These are phyloP conservation scores for Priceomyces melissophilus DNA, from an alignment of 805 yeast genomes.

Conservation along the genomic window DNA sequence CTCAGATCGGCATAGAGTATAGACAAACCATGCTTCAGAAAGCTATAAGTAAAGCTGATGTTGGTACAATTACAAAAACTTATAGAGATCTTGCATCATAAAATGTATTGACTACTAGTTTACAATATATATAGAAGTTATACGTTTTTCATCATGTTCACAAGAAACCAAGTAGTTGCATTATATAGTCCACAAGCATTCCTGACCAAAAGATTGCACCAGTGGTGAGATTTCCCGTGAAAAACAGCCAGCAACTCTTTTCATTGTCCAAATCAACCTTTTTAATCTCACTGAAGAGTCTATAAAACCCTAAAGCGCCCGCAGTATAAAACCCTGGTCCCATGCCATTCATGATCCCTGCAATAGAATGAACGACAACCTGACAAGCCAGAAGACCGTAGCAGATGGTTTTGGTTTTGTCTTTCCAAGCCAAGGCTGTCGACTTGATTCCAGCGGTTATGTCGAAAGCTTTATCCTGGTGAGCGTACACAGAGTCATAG, in stretches of 20 bases:
- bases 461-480: constrained; percentile 91
- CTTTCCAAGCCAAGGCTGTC: constrained; percentile 95
- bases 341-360: constrained; percentile 75
- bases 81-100: constrained; percentile 17
- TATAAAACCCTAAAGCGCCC: constrained; percentile 62
- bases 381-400: constrained; percentile 66
- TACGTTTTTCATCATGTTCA: too few species aligned
- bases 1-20: constrained; percentile 17
- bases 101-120: background rate
- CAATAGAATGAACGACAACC: constrained; percentile 54
- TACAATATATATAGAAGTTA: constrained; percentile 2
- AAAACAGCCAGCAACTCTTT: constrained; percentile 76
- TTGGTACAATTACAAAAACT: constrained; percentile 16
- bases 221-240: constrained; percentile 71
- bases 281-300: constrained; percentile 65
- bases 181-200: constrained; percentile 60
- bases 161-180: constrained; percentile 45
- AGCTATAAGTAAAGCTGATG: constrained; percentile 27
- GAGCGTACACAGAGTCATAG: constrained; percentile 96
- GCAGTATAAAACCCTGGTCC: constrained; percentile 82
- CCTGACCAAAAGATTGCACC: constrained; percentile 69
- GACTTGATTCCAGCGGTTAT: constrained; percentile 88
- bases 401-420: constrained; percentile 65
- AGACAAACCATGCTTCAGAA: constrained; percentile 20
- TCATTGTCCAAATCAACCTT: constrained; percentile 80